phyloP scores from a whole-genome alignment of 768 basidiomycete genomes.

The Tricholoma hemisulphureum region DNA sequence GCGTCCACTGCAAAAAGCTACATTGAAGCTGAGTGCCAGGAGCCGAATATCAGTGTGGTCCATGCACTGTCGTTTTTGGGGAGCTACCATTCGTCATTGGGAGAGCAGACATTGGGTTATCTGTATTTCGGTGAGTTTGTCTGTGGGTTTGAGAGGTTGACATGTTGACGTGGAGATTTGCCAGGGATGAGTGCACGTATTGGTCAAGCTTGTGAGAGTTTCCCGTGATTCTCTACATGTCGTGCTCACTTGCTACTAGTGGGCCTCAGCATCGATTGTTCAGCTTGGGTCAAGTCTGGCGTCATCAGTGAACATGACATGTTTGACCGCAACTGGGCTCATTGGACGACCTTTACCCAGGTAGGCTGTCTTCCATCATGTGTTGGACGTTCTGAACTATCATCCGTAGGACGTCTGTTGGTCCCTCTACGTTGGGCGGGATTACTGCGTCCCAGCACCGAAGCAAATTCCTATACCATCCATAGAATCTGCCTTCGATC shows the following conservation, averaged over 20 bases:
- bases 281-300: constrained; percentile 53
- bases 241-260: constrained; percentile 33
- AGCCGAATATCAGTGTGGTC: constrained; percentile 44
- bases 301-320: constrained; percentile 51
- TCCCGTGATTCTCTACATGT: background rate
- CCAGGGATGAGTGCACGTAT: constrained; percentile 59
- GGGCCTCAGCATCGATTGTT: constrained; percentile 56
- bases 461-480: constrained; percentile 45
- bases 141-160: too few relatives aligned
- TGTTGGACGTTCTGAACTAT: background rate
- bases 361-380: constrained; percentile 21
- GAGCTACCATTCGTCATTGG: constrained; percentile 46
- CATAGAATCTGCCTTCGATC: constrained; percentile 49
- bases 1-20: constrained; percentile 43
- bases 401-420: constrained; percentile 55
- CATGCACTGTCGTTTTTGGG: constrained; percentile 43
- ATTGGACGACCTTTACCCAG: constrained; percentile 59
- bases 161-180: constrained; percentile 6
- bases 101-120: constrained; percentile 48
- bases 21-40: constrained; percentile 45
- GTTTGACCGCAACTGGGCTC: constrained; percentile 58
- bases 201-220: constrained; percentile 54
- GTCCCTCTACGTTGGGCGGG: constrained; percentile 66
- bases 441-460: constrained; percentile 47
- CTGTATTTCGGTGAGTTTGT: constrained; percentile 43